These are phyloP conservation scores for Rhizopogon vulgaris DNA, from an alignment of 768 basidiomycete species.

Conservation along the genomic window DNA sequence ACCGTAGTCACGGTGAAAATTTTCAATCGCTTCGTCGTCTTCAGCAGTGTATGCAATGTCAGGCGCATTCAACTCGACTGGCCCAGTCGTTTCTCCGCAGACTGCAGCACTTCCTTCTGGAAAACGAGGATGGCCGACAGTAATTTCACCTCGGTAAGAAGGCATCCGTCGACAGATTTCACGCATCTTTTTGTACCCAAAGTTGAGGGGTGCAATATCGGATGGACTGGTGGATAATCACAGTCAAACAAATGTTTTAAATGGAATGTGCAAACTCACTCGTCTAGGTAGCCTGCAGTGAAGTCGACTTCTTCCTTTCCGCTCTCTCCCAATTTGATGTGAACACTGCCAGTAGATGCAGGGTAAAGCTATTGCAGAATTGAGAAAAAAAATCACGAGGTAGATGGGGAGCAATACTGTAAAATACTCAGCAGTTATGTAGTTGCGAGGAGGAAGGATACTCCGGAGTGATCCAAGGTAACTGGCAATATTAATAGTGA, in stretches of 20 bases:
- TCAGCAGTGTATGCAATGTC: slow-evolving; percentile 27
- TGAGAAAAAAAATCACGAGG: neutral
- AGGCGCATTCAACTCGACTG: slow-evolving; percentile 20
- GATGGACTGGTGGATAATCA: slow-evolving; percentile 9
- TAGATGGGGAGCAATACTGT: slow-evolving; percentile 16
- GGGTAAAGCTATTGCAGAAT: no score
- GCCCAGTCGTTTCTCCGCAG: slow-evolving; percentile 10
- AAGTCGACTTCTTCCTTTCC: no score
- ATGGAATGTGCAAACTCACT: neutral
- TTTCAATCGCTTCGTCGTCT: slow-evolving; percentile 30
- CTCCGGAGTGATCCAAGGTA: neutral
- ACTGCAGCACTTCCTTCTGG: slow-evolving; percentile 21
- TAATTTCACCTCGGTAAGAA: slow-evolving; percentile 30
- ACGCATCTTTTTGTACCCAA: slow-evolving; percentile 22
- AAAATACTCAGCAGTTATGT: slow-evolving; percentile 19
- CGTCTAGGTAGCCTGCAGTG: no score
- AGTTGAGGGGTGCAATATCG: slow-evolving; percentile 20
- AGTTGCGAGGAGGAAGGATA: slow-evolving; percentile 7
- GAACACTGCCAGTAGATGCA: no score
- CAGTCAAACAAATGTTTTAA: neutral
- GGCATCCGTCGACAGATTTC: slow-evolving; percentile 35
- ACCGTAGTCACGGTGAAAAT: slow-evolving; percentile 18
- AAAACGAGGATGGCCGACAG: slow-evolving; percentile 11
- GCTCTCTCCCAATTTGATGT: no score
- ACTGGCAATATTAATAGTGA: neutral